Base-by-base conservation (phyloP, 805 yeast species). In the Wickerhamiella azyma region DNA sequence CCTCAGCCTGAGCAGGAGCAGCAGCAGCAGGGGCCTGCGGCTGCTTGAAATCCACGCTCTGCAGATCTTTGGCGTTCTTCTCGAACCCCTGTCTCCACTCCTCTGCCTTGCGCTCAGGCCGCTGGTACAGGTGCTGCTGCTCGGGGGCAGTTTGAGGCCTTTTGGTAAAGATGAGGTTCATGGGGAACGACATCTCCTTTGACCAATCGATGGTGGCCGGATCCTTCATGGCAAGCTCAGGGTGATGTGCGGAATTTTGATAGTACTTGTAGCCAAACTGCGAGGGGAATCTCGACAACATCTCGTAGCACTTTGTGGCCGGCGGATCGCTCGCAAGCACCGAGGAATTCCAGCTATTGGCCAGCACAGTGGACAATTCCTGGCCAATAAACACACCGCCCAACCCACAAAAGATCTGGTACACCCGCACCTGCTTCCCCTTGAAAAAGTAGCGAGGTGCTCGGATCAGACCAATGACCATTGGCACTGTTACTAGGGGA, bases 241-340 rank as follows among this genome's bases (percentile, higher is more conserved):
- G 54, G 32, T 42, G 38, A 36, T 35, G 24, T 5, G 55, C 50
- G 2, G 56, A 52, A 46, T 52, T 35, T 5, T 43, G 17, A 38
- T 47, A 55, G 52, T 55, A 55, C 9, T 51, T 52, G 35, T 51
- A 16, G 14, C 58, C 58, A 13, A 55, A 37, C 13, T 55, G 58
- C 2, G 59, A 52, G 5, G 56, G 57, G 26, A 48, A 48, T 30
- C n/a, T 40, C 24, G 51, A 48, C 36, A 55, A 42, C 14, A 39
- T 32, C 13, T 17, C 16, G 47, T 54, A 55, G 11, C 53, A 52
- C 11, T 40, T 32, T 11, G 18, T 36, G 2, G 48, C 51, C 5
- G 50, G 33, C 5, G 46, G 39, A 21, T 46, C 43, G 13, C 29
- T 16, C n/a, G 37, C 6, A 17, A 48, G 37, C 14, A 28, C 21